Conservation (phyloP, 169 alveolate genomes). For the Theileria luwenshuni region DNA sequence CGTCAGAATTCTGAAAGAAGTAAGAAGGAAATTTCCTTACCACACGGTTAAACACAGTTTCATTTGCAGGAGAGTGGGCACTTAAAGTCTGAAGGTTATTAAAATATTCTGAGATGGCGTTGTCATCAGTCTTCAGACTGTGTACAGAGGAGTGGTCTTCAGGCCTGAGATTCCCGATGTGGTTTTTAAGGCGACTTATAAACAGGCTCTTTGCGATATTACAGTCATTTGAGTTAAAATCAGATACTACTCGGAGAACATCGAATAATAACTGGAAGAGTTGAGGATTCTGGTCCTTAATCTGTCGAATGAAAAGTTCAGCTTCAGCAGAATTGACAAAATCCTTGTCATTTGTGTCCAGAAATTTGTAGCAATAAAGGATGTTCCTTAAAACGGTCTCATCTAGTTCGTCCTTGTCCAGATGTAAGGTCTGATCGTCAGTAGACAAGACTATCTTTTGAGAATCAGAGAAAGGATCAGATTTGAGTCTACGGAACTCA, state of each 20-base stretch:
- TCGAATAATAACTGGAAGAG: conserved; percentile 25
- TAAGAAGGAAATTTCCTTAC: too few relatives aligned
- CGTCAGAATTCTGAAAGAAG: conserved; percentile 3
- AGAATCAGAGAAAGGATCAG: neutral
- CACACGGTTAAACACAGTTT: neutral
- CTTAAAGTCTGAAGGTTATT: neutral
- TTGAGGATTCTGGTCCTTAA: conserved; percentile 3
- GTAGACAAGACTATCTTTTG: neutral
- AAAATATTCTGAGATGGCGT: conserved; percentile 31
- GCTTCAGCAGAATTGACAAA: conserved; percentile 37
- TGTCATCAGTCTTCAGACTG: conserved; percentile 10
- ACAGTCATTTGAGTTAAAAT: neutral
- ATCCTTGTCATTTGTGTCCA: conserved; percentile 32
- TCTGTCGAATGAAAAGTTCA: neutral
- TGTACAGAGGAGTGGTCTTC: conserved; percentile 7
- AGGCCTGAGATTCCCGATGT: conserved; percentile 15
- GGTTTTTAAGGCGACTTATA: conserved; percentile 9
- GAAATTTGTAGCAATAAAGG: conserved; percentile 38
- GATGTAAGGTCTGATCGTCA: neutral
- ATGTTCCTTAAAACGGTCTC: conserved; percentile 37
- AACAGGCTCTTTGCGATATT: conserved; percentile 41
- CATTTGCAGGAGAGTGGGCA: neutral
- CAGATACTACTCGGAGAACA: conserved; percentile 17
- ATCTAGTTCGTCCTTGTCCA: conserved; percentile 19
- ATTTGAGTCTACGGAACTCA: neutral